These are phyloP conservation scores for Aspergillus floridensis DNA, from an alignment of 2,329 filamentous ascomycete genomes.

Conservation along the genomic window DNA sequence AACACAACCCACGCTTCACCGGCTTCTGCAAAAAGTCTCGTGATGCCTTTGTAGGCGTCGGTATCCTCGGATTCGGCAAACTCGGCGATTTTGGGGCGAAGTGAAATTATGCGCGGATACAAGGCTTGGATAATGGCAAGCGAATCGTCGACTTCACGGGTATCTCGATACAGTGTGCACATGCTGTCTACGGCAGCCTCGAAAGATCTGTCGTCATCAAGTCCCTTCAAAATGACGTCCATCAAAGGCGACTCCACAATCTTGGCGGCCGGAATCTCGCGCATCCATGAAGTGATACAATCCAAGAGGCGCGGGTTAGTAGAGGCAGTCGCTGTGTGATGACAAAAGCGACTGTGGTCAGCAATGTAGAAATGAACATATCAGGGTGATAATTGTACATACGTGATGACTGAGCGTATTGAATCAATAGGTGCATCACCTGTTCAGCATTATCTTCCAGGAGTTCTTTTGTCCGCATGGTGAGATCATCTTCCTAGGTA, in stretches of 20 bases:
- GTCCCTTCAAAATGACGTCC: slow-evolving; percentile 72
- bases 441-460: slow-evolving; percentile 85
- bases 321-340: slow-evolving; percentile 63
- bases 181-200: slow-evolving; percentile 89
- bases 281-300: slow-evolving; percentile 94
- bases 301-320: slow-evolving; percentile 89
- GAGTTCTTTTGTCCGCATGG: slow-evolving; percentile 78
- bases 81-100: slow-evolving; percentile 73
- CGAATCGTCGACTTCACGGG: slow-evolving; percentile 88
- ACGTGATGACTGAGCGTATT: slow-evolving; percentile 91
- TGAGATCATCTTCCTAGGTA: slow-evolving; percentile 89
- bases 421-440: slow-evolving; percentile 81
- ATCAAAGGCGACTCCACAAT: slow-evolving; percentile 84
- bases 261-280: slow-evolving; percentile 80
- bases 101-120: slow-evolving; percentile 73
- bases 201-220: slow-evolving; percentile 73
- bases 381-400: slow-evolving; percentile 26
- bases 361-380: slow-evolving; percentile 8
- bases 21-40: slow-evolving; percentile 86
- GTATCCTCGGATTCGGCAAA: slow-evolving; percentile 76
- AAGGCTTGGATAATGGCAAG: slow-evolving; percentile 76
- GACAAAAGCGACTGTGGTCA: slow-evolving; percentile 20
- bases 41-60: slow-evolving; percentile 83
- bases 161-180: slow-evolving; percentile 88
- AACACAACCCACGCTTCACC: slow-evolving; percentile 93